Percentiles rank a stretch among this genome's conserved stretches.
Evolutionary conservation across 2,329 filamentous ascomycete species (phyloP).

Genomic region (Curvularia sp.): DNA sequence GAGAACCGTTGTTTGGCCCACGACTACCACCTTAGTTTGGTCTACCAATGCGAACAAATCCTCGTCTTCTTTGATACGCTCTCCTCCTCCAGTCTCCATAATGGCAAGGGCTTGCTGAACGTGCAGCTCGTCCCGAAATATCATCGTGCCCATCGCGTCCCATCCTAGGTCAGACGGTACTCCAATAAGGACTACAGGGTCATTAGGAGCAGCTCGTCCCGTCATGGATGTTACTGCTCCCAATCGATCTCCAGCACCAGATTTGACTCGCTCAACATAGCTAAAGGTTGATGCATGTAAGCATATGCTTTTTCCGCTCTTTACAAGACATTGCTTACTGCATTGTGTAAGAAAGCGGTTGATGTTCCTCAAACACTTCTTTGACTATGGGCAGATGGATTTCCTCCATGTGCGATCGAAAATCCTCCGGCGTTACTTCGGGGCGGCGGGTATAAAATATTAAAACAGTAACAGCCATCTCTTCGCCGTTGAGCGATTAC

Average conservation of each 20-base stretch:
- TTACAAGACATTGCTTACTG: neutral
- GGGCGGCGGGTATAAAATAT: constrained; percentile 30
- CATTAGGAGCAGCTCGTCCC: constrained; percentile 15
- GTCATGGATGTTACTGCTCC: constrained; percentile 24
- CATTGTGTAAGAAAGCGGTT: constrained; percentile 16
- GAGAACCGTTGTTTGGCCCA: constrained; percentile 16
- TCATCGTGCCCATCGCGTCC: constrained; percentile 31
- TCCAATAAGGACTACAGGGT: constrained; percentile 33
- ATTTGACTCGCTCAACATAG: constrained; percentile 26
- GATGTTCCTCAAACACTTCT: constrained; percentile 24
- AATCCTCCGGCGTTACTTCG: constrained; percentile 26
- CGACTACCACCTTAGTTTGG: constrained; percentile 21
- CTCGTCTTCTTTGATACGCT: constrained; percentile 31
- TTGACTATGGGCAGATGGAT: constrained; percentile 26
- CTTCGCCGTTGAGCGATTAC: neutral
- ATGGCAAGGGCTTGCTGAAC: constrained; percentile 31
- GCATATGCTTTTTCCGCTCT: neutral
- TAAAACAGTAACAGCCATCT: constrained; percentile 22
- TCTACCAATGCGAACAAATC: constrained; percentile 26
- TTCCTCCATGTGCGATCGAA: constrained; percentile 26
- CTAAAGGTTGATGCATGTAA: neutral
- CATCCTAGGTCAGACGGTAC: constrained; percentile 25
- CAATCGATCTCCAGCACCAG: constrained; percentile 27
- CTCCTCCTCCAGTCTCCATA: constrained; percentile 23
- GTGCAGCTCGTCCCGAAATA: constrained; percentile 34